Percentiles rank a stretch among this genome's conserved stretches.
Conservation (phyloP, 2,329 filamentous ascomycete genomes). For the Penicillium paneum region DNA sequence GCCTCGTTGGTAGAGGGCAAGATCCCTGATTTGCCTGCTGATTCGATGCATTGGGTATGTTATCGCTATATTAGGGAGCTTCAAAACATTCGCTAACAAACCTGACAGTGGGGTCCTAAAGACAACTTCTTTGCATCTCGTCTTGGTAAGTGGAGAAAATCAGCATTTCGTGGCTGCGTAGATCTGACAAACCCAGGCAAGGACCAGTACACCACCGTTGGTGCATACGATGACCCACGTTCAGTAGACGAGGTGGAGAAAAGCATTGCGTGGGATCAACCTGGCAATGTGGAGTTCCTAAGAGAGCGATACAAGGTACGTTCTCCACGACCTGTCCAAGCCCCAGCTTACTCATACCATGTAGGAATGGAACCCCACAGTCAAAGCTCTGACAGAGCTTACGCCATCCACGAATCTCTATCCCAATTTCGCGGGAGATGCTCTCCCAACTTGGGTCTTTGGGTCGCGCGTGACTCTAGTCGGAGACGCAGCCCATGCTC, state of each 20-base stretch:
- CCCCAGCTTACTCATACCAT: constrained; percentile 15
- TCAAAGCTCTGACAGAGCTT: constrained; percentile 41
- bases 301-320: constrained; percentile 28
- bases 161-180: no score
- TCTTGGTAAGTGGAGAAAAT: constrained; percentile 31
- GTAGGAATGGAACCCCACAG: constrained; percentile 44
- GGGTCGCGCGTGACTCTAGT: constrained; percentile 28
- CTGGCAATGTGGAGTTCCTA: constrained; percentile 38
- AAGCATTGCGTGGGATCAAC: constrained; percentile 39
- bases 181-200: constrained; percentile 18
- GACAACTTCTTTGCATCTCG: constrained; percentile 46
- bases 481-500: constrained; percentile 32
- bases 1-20: constrained; percentile 37
- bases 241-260: constrained; percentile 32
- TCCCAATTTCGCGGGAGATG: constrained; percentile 44
- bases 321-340: neutral
- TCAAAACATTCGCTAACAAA: neutral
- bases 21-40: constrained; percentile 40
- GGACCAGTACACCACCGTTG: constrained; percentile 43
- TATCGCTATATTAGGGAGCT: accelerated
- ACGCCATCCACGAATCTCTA: constrained; percentile 43
- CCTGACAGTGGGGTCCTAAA: constrained; percentile 40
- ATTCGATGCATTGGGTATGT: constrained; percentile 43
- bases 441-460: constrained; percentile 45
- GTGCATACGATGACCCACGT: constrained; percentile 43